Base-by-base conservation (phyloP, 495 filamentous ascomycete species). In the Hyaloscypha variabilis region DNA sequence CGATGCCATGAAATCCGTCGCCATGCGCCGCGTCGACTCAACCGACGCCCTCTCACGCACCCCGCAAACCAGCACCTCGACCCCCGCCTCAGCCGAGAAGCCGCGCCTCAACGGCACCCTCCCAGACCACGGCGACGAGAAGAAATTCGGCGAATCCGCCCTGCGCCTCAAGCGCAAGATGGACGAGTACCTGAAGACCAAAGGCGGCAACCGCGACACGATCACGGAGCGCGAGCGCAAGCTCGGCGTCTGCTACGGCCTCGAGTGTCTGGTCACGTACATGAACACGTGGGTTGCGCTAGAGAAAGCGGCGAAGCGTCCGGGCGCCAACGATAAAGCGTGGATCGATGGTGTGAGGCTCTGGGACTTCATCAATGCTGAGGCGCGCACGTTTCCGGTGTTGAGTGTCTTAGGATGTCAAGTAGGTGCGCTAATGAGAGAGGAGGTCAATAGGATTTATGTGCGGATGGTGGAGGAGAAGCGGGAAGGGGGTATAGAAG, bases 231-330 rank as follows among this genome's bases (percentile, higher is more conserved):
- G 62, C 13, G 71, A 79, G 23, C 66, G 73, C 13, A 72, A 74
- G 52, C 71, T 71, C 24, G 72, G 66, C 23, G 63, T 71, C 21
- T 70, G 67, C 3, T 64, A 76, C 13, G 77, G 78, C 49, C 64
- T 82, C 14, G 79, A 82, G 65, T 77, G 77, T 74, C 58, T 81
- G 0, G 66, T 77, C 8, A 67, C 74, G 1, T 82, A 79, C 69
- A 79, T 81, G 73, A 65, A 76, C 8, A 67, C 74, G 0, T 82
- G 78, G 62, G 60, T 74, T 58, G 50, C 64, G 4, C 57, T 73
- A 42, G 75, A 78, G 34, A 60, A 51, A 28, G 2, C 30, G 11
- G 19, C 2, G 21, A 60, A 23, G 30, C 13, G 28, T 6, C 57
- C 17, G n/a, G 25, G 39, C 21, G 19, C 21, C 10, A 36, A n/a